A percentile compares a stretch with the other conserved stretches of the same genome.
These are phyloP conservation scores for Aureobasidium namibiae DNA, from an alignment of 2,329 filamentous ascomycete genomes.

Conservation along the genomic window DNA sequence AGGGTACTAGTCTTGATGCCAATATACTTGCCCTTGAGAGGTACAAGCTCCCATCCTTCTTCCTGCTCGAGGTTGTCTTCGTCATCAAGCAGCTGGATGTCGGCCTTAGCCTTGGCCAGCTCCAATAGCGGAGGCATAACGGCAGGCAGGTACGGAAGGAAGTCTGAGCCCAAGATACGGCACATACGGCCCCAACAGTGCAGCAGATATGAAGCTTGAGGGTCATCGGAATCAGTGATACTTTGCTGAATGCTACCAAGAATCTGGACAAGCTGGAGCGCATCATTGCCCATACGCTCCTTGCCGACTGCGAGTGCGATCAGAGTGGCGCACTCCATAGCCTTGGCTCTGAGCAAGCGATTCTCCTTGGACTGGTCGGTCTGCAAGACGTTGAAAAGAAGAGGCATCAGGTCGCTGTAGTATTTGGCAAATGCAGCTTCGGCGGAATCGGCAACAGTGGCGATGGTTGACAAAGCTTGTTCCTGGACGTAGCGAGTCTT, in stretches of 20 bases:
- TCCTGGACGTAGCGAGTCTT: conserved; percentile 90
- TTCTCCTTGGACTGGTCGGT: conserved; percentile 92
- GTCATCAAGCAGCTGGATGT: conserved; percentile 91
- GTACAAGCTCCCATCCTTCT: conserved; percentile 95
- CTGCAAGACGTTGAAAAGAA: conserved; percentile 81
- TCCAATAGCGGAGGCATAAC: conserved; percentile 93
- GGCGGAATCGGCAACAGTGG: conserved; percentile 96
- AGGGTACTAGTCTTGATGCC: conserved; percentile 95
- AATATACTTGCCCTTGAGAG: conserved; percentile 94
- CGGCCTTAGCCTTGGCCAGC: conserved; percentile 87
- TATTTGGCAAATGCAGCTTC: conserved; percentile 92
- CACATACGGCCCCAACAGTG: conserved; percentile 99
- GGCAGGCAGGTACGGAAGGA: conserved; percentile 81
- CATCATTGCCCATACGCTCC: conserved; percentile 81
- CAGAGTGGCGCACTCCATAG: conserved; percentile 96
- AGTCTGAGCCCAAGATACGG: conserved; percentile 80
- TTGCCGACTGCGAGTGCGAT: conserved; percentile 94
- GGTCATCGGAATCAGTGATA: conserved; percentile 86
- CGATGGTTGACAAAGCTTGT: conserved; percentile 94
- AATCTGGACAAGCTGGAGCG: conserved; percentile 76
- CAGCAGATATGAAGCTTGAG: conserved; percentile 91
- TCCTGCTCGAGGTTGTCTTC: conserved; percentile 93
- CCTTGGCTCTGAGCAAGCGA: conserved; percentile 83
- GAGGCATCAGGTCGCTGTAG: conserved; percentile 91
- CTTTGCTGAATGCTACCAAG: conserved; percentile 78